Base-by-base conservation (phyloP, 495 filamentous ascomycete species). In the Xylaria grammica region DNA sequence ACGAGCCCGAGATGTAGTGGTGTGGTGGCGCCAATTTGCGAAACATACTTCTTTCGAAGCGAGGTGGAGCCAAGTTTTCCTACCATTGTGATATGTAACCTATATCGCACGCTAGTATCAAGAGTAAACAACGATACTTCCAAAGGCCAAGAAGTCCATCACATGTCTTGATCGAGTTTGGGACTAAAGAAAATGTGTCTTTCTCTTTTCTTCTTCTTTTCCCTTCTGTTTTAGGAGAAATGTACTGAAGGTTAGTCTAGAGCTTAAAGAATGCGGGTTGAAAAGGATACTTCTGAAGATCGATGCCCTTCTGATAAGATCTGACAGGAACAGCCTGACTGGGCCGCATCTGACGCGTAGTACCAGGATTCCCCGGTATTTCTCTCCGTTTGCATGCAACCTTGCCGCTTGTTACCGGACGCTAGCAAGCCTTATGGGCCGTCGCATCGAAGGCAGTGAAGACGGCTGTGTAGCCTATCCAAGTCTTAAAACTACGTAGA, bases 291-390 rank as follows among this genome's bases (percentile, higher is more conserved):
- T n/a, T n/a, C n/a, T 11, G 42, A 36, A 48, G 60, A 63, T 63
- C 40, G 29, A 55, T 45, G 50, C 40, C 6, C n/a, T 27, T 40
- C 60, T 63, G 29, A 26, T 13, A 51, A 53, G 60, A 62, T 62
- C 60, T 54, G 60, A 42, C 60, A 63, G 60, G 60, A 30, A 63
- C 60, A 11, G 50, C 36, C 30, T 24, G 26, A 42, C 60, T 48
- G 38, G 60, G 60, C 60, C 48, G 60, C 60, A 63, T 63, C 50
- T 63, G 51, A 55, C 60, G 20, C n/a, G 13, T 15, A 13, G 38
- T 27, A 27, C 34, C 60, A 32, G 60, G 60, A 26, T 29, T 27
- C 29, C 60, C 60, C 50, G 38, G 60, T 6, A 36, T 6, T 32
- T 34, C 20, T 63, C 38, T 38, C 58, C 46, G 58, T 61, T 42